Percentiles rank a stretch among this genome's conserved stretches.
Conservation (phyloP, 106 monocot species). For the Dactylorhiza incarnata region DNA sequence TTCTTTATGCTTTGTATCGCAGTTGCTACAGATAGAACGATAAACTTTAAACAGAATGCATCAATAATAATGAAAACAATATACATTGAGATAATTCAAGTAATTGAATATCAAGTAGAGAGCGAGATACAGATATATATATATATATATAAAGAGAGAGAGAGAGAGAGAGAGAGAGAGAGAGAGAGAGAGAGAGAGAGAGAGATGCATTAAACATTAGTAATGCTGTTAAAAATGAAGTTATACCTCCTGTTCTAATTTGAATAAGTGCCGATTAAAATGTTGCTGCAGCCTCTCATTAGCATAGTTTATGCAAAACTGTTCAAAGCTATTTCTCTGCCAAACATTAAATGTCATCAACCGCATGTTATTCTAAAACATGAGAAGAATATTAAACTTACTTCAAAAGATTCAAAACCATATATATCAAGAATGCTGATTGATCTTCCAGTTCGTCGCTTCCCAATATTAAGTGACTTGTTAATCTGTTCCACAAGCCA, state of each 20-base stretch:
- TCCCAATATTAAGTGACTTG: constrained; percentile 73
- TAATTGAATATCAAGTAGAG: too few species aligned
- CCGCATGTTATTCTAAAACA: constrained; percentile 3
- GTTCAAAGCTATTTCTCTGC: constrained; percentile 96
- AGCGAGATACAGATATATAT: too few species aligned
- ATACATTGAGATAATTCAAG: neutral
- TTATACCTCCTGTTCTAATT: constrained; percentile 92
- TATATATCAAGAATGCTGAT: constrained; percentile 99
- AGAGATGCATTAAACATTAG: neutral
- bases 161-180: too few species aligned
- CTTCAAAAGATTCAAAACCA: constrained; percentile 98
- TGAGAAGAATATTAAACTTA: constrained; percentile 21
- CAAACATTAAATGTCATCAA: constrained; percentile 6
- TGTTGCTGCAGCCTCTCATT: constrained; percentile 99
- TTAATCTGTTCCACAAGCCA: constrained; percentile 97
- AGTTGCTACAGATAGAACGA: neutral
- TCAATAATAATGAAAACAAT: neutral
- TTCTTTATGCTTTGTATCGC: neutral
- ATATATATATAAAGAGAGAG: too few species aligned
- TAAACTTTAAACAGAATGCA: neutral
- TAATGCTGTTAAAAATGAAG: constrained; percentile 4
- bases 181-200: too few species aligned
- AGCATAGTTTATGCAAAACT: constrained; percentile 99
- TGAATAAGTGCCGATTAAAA: constrained; percentile 96
- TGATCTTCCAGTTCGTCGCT: constrained; percentile 78